Evolutionary conservation across 192 early-diverging fungal genomes (phyloP).

Genomic region (Radiomyces spectabilis): DNA sequence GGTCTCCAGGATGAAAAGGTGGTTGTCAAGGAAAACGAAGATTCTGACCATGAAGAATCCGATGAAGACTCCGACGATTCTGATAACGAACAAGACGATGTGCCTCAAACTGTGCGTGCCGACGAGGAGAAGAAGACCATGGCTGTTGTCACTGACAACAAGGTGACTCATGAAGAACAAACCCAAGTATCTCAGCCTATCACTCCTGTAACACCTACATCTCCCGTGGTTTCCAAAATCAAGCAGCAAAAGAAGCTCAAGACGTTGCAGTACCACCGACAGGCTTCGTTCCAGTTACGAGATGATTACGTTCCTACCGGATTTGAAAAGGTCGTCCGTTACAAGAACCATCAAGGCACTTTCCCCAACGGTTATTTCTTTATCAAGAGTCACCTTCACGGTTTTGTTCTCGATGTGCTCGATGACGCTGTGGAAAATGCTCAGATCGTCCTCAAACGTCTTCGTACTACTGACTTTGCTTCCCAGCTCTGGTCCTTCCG

Average conservation of each 20-base stretch:
- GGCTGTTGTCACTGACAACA: too few relatives aligned
- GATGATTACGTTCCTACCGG: slow-evolving; percentile 18
- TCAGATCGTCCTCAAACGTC: slow-evolving; percentile 4
- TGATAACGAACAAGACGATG: slow-evolving; percentile 57
- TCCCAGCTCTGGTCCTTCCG: slow-evolving; percentile 24
- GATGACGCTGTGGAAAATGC: background rate
- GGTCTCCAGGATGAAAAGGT: background rate
- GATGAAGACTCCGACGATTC: slow-evolving; percentile 55
- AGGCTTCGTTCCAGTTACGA: slow-evolving; percentile 10
- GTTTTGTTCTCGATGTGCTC: slow-evolving; percentile 18
- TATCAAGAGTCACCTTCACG: slow-evolving; percentile 18
- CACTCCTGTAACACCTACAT: too few relatives aligned
- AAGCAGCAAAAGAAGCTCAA: background rate
- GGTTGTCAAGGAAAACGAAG: background rate
- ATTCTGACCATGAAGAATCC: background rate
- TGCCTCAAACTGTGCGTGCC: too few relatives aligned
- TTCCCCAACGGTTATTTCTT: slow-evolving; percentile 23
- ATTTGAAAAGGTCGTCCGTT: slow-evolving; percentile 16
- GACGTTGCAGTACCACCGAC: background rate
- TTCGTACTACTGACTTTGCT: slow-evolving; percentile 14
- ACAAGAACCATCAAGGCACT: slow-evolving; percentile 6
- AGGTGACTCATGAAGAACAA: too few relatives aligned
- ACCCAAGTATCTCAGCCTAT: too few relatives aligned
- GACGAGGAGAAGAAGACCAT: too few relatives aligned
- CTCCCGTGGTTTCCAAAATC: too few relatives aligned